Evolutionary conservation across 1,139 yeast genomes (phyloP).

Genomic region (Saccharomycopsis hybrid): DNA sequence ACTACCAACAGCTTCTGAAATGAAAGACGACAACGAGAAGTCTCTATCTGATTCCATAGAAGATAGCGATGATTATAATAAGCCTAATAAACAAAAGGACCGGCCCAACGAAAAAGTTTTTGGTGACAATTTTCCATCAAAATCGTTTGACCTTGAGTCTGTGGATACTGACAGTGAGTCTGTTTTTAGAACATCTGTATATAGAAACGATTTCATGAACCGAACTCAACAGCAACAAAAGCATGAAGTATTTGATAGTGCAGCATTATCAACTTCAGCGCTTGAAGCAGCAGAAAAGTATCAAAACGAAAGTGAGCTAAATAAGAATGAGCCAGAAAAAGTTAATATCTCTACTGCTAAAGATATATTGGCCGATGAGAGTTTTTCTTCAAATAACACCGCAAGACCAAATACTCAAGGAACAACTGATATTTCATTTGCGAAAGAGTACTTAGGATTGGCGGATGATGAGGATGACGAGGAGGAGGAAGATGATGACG

Average conservation of each 20-base stretch:
- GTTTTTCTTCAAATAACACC: slow-evolving; percentile 5
- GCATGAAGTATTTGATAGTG: slow-evolving; percentile 13
- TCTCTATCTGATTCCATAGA: neutral
- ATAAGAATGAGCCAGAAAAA: neutral
- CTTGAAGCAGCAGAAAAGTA: slow-evolving; percentile 8
- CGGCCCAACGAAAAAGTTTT: slow-evolving; percentile 9
- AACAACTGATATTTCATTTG: neutral
- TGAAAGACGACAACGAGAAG: neutral
- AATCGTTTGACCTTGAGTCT: slow-evolving; percentile 10
- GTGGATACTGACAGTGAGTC: slow-evolving; percentile 8
- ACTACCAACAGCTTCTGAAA: neutral
- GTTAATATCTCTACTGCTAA: slow-evolving; percentile 7
- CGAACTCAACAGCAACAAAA: slow-evolving; percentile 11
- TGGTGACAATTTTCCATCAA: slow-evolving; percentile 18
- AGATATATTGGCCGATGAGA: slow-evolving; percentile 11
- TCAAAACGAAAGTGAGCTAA: neutral
- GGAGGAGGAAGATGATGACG: neutral
- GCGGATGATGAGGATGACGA: slow-evolving; percentile 8
- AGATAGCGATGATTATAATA: neutral
- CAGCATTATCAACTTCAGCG: slow-evolving; percentile 6
- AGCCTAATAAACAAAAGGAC: too few relatives aligned
- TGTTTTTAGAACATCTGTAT: slow-evolving; percentile 17
- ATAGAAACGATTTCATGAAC: slow-evolving; percentile 17
- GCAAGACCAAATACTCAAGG: neutral
- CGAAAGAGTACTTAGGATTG: slow-evolving; percentile 11